Percentiles rank a stretch among this genome's conserved stretches.
phyloP scores from a whole-genome alignment of 306 rosid genomes.

The Pachyrhizus erosus region DNA sequence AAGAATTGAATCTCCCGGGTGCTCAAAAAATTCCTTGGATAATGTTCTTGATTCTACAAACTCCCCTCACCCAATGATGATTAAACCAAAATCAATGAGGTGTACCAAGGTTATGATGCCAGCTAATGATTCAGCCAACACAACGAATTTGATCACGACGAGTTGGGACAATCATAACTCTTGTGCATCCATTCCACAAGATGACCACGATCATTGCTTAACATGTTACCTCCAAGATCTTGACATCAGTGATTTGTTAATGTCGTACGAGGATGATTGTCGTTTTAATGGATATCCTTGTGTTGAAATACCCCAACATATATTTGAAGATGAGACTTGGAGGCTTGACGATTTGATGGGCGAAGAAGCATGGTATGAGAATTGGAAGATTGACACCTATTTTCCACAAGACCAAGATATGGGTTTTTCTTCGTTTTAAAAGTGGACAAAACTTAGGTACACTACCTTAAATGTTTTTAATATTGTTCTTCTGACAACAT shows the following conservation, averaged over 20 bases:
- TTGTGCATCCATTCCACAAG: neutral
- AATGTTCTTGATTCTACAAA: neutral
- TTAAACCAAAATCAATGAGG: slow-evolving; percentile 21
- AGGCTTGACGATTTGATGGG: neutral
- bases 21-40: neutral
- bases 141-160: neutral
- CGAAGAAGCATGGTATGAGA: slow-evolving; percentile 1
- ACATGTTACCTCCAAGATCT: neutral
- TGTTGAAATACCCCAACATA: neutral
- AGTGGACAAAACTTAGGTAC: neutral
- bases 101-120: slow-evolving; percentile 29
- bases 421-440: slow-evolving; percentile 11
- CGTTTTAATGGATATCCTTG: slow-evolving; percentile 18
- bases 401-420: slow-evolving; percentile 11
- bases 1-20: neutral
- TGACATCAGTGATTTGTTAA: neutral
- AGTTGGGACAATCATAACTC: neutral
- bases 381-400: slow-evolving; percentile 20
- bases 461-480: neutral
- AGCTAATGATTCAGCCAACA: neutral
- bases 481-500: neutral
- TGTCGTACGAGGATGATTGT: neutral
- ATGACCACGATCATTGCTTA: neutral
- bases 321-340: slow-evolving; percentile 3
- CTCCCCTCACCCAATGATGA: neutral